Evolutionary conservation across 2,329 filamentous ascomycete genomes (phyloP).

Genomic region (Talaromyces sp.): DNA sequence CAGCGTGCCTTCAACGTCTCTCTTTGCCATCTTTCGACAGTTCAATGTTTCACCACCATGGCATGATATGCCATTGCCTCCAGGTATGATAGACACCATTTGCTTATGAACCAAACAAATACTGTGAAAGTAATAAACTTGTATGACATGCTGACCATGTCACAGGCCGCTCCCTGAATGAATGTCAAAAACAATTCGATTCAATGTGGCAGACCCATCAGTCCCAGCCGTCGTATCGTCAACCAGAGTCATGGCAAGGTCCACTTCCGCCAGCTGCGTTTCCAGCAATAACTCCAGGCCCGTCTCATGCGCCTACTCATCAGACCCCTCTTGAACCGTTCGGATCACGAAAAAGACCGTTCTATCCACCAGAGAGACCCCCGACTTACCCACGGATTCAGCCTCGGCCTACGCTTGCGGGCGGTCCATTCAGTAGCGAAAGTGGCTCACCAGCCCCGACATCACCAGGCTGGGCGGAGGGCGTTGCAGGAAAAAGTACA

Average conservation of each 20-base stretch:
- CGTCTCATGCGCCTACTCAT: constrained; percentile 27
- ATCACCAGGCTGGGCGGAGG: constrained; percentile 37
- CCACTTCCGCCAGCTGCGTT: constrained; percentile 18
- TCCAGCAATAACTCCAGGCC: constrained; percentile 25
- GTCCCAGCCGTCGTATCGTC: constrained; percentile 11
- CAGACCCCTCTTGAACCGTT: constrained; percentile 29
- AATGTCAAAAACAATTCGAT: constrained; percentile 18
- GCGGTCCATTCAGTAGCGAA: constrained; percentile 36
- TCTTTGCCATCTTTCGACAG: constrained; percentile 41
- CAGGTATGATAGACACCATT: constrained; percentile 34
- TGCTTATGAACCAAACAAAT: not conserved
- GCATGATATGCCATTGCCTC: constrained; percentile 44
- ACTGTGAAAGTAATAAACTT: not conserved
- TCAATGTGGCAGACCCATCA: constrained; percentile 18
- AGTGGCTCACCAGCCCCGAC: constrained; percentile 35
- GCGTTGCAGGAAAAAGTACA: constrained; percentile 23
- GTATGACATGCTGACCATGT: constrained; percentile 19
- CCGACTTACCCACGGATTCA: constrained; percentile 38
- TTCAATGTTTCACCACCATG: constrained; percentile 39
- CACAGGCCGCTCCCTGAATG: constrained; percentile 19
- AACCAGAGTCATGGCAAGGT: constrained; percentile 19
- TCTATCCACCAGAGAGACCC: constrained; percentile 34
- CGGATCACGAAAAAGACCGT: constrained; percentile 33
- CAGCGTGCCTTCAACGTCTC: constrained; percentile 36
- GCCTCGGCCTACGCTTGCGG: constrained; percentile 38